A percentile compares a stretch with the other conserved stretches of the same genome.
Conservation (phyloP, 2,329 filamentous ascomycete genomes). For the Colletotrichum echinochloae region DNA sequence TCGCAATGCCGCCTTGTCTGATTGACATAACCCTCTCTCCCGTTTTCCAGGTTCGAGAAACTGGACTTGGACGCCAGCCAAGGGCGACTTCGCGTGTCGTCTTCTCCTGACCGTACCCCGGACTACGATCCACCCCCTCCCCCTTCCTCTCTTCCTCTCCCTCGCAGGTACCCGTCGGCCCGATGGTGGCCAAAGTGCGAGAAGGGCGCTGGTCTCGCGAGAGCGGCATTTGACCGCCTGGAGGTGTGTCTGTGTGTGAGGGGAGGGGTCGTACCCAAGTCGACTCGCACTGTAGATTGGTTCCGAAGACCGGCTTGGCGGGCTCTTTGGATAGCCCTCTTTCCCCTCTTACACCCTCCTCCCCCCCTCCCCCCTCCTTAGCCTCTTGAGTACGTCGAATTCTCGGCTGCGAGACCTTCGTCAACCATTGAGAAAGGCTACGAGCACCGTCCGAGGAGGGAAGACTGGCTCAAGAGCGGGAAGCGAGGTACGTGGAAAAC, state of each 20-base stretch:
- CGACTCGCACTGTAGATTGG: neutral
- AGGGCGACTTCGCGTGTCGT: neutral
- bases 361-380: neutral
- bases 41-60: neutral
- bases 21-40: neutral
- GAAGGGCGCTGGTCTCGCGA: neutral
- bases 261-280: neutral
- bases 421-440: neutral
- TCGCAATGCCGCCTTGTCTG: neutral
- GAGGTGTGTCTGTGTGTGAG: too few species aligned
- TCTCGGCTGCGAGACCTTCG: neutral
- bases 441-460: neutral
- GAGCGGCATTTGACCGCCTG: conserved; percentile 7
- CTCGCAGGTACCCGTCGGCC: neutral
- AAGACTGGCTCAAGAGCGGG: neutral
- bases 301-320: neutral
- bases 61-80: neutral
- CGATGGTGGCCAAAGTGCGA: conserved; percentile 10
- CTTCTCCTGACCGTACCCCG: neutral
- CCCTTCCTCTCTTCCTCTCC: neutral
- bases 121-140: neutral
- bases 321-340: neutral
- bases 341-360: neutral
- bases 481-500: too few species aligned
- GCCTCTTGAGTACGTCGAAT: neutral